phyloP scores from a whole-genome alignment of 345 rosid genomes.

The Jatropha curcas region DNA sequence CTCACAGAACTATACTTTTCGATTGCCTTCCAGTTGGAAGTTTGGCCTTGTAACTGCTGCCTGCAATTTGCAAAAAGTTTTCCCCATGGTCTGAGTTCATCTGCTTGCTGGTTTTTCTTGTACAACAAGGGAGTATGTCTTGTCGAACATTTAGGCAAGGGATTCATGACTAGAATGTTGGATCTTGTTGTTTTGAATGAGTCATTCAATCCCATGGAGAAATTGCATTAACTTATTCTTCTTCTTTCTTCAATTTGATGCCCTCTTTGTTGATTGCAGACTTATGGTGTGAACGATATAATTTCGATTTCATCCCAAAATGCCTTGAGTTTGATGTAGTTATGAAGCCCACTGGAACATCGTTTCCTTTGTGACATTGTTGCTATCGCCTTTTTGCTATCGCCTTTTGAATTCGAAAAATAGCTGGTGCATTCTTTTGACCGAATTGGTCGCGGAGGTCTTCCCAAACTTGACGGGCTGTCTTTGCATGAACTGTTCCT shows the following conservation, averaged over 20 bases:
- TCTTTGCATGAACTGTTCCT: neutral
- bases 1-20: neutral
- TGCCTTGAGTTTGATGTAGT: neutral
- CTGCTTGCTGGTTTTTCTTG: too few relatives aligned
- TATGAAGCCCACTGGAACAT: neutral
- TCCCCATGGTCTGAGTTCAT: too few relatives aligned
- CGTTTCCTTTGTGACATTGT: neutral
- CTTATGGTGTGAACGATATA: neutral
- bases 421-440: neutral
- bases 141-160: neutral
- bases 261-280: too few relatives aligned
- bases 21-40: neutral
- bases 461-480: conserved; percentile 1
- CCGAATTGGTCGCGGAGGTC: neutral
- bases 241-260: too few relatives aligned
- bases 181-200: neutral
- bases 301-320: neutral
- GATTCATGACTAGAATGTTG: neutral
- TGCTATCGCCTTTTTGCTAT: neutral
- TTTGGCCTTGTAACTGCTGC: too few relatives aligned
- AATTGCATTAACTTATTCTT: too few relatives aligned
- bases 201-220: too few relatives aligned
- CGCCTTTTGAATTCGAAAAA: neutral
- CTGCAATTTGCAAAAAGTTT: too few relatives aligned
- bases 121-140: too few relatives aligned